A percentile compares a stretch with the other conserved stretches of the same genome.
These are phyloP conservation scores for Pistacia integerrima DNA, from an alignment of 345 rosid species.

Conservation along the genomic window DNA sequence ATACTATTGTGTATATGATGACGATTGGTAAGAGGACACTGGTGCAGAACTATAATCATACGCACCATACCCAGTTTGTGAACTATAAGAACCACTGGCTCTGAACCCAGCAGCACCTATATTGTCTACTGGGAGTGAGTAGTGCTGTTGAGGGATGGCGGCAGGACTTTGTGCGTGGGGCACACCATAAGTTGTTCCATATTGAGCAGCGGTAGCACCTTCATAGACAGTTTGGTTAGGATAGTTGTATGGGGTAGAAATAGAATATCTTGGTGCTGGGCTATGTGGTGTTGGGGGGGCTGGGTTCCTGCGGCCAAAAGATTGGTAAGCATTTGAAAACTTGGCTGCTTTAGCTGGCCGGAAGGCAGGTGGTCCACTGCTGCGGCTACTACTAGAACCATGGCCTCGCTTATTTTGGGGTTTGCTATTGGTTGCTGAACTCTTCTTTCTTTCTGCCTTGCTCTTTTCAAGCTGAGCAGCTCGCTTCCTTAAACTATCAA, in stretches of 20 bases:
- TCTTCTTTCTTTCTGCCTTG: slow-evolving; percentile 47
- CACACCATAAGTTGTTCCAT: slow-evolving; percentile 32
- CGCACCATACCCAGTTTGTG: slow-evolving; percentile 35
- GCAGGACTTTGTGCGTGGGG: slow-evolving; percentile 40
- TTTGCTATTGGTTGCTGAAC: slow-evolving; percentile 36
- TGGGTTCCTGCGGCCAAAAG: slow-evolving; percentile 40
- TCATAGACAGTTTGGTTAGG: slow-evolving; percentile 46
- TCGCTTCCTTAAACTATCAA: slow-evolving; percentile 44
- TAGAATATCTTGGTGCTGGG: slow-evolving; percentile 47
- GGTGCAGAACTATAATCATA: slow-evolving; percentile 41
- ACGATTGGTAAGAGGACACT: slow-evolving; percentile 33
- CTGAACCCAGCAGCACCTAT: slow-evolving; percentile 29
- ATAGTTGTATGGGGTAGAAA: slow-evolving; percentile 39
- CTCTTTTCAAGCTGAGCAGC: slow-evolving; percentile 47
- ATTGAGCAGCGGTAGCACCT: slow-evolving; percentile 26
- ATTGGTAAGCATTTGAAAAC: slow-evolving; percentile 36
- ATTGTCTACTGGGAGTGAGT: slow-evolving; percentile 32
- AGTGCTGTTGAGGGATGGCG: slow-evolving; percentile 43
- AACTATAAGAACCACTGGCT: slow-evolving; percentile 27
- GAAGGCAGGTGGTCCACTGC: slow-evolving; percentile 35
- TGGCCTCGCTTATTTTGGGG: slow-evolving; percentile 45
- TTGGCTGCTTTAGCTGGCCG: slow-evolving; percentile 52
- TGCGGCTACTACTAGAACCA: slow-evolving; percentile 30
- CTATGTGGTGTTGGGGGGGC: slow-evolving; percentile 42
- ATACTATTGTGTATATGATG: slow-evolving; percentile 30